Conservation (phyloP, 176 grass and related monocot species). For the Poa annua region DNA sequence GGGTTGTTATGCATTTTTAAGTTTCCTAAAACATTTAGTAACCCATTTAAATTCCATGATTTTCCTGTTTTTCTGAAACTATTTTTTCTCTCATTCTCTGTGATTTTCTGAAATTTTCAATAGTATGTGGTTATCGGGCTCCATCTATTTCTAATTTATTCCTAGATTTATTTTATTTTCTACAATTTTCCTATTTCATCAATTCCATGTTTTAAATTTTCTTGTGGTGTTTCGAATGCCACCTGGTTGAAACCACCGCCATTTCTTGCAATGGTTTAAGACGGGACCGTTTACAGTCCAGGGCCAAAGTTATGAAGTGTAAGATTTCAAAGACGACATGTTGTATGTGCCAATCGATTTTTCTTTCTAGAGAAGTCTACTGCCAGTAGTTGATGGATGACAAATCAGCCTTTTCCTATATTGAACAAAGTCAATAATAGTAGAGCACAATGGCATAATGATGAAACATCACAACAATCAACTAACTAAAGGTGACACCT, state of each 20-base stretch:
- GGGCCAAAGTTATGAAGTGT: not conserved
- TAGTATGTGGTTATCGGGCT: no score
- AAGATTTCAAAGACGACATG: not conserved
- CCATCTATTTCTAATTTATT: no score
- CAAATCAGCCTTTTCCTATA: not conserved
- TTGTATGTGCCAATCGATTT: not conserved
- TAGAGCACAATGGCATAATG: not conserved
- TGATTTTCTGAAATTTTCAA: no score
- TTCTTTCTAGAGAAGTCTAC: not conserved
- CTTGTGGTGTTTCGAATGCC: not conserved
- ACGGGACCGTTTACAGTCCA: not conserved
- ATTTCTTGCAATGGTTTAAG: not conserved
- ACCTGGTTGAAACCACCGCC: not conserved
- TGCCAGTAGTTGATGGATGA: not conserved
- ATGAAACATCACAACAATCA: not conserved
- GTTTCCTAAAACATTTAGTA: no score
- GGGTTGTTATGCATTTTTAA: no score
- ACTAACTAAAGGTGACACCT: not conserved
- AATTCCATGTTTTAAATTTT: not conserved
- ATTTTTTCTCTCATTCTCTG: no score
- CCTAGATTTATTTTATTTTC: no score
- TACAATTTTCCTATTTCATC: not conserved
- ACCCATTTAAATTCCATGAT: no score
- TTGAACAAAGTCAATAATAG: not conserved
- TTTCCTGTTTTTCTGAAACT: no score